A percentile compares a stretch with the other conserved stretches of the same genome.
Conservation (phyloP, 1,139 yeast species). For the Pichia sp. region DNA sequence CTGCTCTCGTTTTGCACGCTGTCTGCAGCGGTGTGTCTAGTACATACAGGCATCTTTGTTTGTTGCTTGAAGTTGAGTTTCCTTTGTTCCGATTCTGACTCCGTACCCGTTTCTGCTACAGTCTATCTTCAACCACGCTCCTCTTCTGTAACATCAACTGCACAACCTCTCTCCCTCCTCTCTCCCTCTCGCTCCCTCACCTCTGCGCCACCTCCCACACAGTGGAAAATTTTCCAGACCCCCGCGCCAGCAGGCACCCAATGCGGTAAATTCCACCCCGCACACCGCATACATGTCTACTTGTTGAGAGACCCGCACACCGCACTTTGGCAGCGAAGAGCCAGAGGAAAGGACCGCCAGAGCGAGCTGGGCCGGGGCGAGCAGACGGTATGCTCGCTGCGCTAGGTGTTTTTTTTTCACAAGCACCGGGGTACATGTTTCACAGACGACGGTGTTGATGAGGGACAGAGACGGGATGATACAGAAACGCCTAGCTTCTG, state of each 20-base stretch:
- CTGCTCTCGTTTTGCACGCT: neutral
- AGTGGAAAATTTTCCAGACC: neutral
- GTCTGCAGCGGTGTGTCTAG: neutral
- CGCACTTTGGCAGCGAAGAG: slow-evolving; percentile 4
- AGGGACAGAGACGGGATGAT: no score
- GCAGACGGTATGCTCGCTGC: neutral
- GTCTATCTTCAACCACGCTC: neutral
- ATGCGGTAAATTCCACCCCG: neutral
- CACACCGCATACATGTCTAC: no score
- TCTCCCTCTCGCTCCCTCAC: neutral
- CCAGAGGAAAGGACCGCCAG: neutral
- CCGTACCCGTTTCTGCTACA: neutral
- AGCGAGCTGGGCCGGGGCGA: neutral
- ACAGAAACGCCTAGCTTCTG: neutral
- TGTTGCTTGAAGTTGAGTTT: neutral
- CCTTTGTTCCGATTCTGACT: neutral
- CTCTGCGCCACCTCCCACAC: neutral
- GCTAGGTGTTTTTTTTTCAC: no score
- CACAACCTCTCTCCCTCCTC: no score
- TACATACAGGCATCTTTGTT: slow-evolving; percentile 22
- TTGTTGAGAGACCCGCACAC: slow-evolving; percentile 11
- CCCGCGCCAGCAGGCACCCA: neutral
- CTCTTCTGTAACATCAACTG: neutral
- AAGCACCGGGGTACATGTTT: neutral
- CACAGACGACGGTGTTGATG: neutral